These are phyloP conservation scores for Metschnikowia shivogae DNA, from an alignment of 805 yeast species.

Conservation along the genomic window DNA sequence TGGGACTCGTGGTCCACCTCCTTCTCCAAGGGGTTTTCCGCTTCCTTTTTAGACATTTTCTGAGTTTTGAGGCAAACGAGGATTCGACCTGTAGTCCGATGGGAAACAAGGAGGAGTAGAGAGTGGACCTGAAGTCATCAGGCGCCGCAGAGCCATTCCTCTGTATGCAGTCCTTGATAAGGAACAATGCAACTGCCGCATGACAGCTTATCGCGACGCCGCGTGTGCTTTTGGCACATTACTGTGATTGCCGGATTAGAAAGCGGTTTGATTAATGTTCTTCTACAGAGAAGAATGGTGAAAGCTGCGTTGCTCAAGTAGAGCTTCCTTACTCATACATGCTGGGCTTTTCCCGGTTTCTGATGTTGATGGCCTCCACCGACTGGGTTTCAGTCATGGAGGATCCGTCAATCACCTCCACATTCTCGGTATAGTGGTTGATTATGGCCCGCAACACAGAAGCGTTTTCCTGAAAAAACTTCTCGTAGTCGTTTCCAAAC, in stretches of 20 bases:
- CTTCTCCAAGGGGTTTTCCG: neutral
- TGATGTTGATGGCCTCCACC: constrained; percentile 7
- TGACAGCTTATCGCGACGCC: too few species aligned
- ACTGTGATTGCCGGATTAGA: too few species aligned
- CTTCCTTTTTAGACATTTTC: neutral
- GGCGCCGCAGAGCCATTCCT: too few species aligned
- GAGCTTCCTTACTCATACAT: neutral
- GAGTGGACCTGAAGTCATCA: too few species aligned
- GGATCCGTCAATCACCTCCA: constrained; percentile 13
- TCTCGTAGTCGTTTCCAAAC: constrained; percentile 32
- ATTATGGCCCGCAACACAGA: constrained; percentile 12
- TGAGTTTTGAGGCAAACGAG: neutral
- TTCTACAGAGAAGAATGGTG: too few species aligned
- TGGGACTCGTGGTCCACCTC: neutral
- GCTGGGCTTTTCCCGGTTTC: constrained; percentile 12
- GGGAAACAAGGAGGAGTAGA: neutral
- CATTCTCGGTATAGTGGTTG: constrained; percentile 10
- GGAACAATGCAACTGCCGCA: too few species aligned
- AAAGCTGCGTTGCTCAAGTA: neutral
- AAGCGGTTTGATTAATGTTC: too few species aligned
- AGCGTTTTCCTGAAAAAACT: constrained; percentile 22
- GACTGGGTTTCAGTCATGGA: constrained; percentile 7
- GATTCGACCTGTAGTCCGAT: neutral
- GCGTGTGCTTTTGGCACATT: too few species aligned
- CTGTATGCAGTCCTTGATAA: too few species aligned